phyloP scores from a whole-genome alignment of 306 rosid genomes.

The Malus sieversii region DNA sequence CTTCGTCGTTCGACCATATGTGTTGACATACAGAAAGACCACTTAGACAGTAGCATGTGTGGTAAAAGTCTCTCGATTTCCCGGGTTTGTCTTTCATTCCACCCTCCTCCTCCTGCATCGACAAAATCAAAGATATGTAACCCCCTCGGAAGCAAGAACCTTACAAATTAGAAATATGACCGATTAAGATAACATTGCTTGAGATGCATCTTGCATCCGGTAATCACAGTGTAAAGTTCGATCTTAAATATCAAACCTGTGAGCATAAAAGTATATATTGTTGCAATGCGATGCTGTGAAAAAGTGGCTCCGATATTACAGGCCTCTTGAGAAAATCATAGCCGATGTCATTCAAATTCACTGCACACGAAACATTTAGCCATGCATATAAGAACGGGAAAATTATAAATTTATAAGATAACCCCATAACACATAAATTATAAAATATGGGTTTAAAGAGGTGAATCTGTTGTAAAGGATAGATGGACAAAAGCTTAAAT shows the following conservation, averaged over 20 bases:
- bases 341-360: constrained; percentile 52
- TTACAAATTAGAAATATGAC: not conserved
- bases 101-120: constrained; percentile 60
- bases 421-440: not conserved
- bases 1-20: constrained; percentile 47
- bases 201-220: not conserved
- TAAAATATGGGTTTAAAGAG: not conserved
- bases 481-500: not conserved
- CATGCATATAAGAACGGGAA: constrained; percentile 28
- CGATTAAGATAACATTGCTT: not conserved
- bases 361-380: constrained; percentile 9
- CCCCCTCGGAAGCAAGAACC: not conserved
- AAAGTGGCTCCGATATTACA: constrained; percentile 47
- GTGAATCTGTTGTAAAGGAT: not conserved
- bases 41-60: constrained; percentile 87
- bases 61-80: constrained; percentile 64
- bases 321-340: constrained; percentile 43
- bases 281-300: constrained; percentile 70
- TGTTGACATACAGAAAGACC: constrained; percentile 82
- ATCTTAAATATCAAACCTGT: constrained; percentile 47
- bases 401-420: constrained; percentile 13
- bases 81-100: constrained; percentile 91
- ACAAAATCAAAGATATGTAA: constrained; percentile 3
- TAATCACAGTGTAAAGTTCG: not conserved
- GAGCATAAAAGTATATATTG: constrained; percentile 79